phyloP scores from a whole-genome alignment of 495 filamentous ascomycete species.

The Neurospora sp. region DNA sequence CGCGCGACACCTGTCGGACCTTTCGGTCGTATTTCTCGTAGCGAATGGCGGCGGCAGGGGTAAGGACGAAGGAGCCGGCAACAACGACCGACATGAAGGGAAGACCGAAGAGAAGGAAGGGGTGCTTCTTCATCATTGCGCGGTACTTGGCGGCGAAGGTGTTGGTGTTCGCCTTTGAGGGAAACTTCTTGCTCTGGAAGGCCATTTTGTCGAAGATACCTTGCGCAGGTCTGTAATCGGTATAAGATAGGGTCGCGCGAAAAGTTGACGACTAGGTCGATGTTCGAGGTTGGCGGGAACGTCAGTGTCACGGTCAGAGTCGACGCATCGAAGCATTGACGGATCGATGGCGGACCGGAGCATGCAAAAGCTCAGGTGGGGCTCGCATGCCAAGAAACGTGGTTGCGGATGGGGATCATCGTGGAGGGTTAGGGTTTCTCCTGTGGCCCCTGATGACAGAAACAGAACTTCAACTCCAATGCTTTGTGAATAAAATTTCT shows the following conservation, averaged over 20 bases:
- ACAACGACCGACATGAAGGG: constrained; percentile 89
- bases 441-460: background rate
- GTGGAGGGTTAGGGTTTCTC: constrained; percentile 8
- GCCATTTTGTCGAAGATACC: constrained; percentile 43
- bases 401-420: background rate
- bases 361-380: background rate
- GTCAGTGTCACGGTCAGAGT: background rate
- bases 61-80: constrained; percentile 89
- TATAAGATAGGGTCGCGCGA: background rate
- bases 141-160: constrained; percentile 73
- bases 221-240: background rate
- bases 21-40: constrained; percentile 90
- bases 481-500: background rate
- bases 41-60: constrained; percentile 81
- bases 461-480: background rate
- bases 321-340: background rate
- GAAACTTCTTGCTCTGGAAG: constrained; percentile 67
- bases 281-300: background rate
- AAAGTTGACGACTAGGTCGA: background rate
- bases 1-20: constrained; percentile 66
- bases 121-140: constrained; percentile 53
- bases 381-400: background rate
- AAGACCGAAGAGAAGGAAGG: constrained; percentile 91
- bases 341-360: background rate
- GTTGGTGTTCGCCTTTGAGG: constrained; percentile 44